phyloP scores from a whole-genome alignment of 768 basidiomycete genomes.

The Suillus variegatus region DNA sequence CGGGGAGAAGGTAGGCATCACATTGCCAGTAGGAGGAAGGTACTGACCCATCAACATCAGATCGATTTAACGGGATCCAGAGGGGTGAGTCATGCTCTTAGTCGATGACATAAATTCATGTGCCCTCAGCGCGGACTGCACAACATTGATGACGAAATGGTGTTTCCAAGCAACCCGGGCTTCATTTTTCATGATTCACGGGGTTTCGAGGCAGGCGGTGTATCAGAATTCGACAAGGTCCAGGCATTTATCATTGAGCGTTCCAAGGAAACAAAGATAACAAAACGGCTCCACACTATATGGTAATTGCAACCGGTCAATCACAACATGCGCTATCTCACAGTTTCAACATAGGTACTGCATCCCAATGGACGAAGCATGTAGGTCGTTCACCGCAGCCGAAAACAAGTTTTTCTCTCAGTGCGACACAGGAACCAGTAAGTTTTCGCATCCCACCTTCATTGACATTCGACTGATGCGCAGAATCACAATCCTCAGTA shows the following conservation, averaged over 20 bases:
- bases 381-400: constrained; percentile 26
- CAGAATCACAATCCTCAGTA: constrained; percentile 23
- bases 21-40: neutral
- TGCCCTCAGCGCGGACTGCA: constrained; percentile 18
- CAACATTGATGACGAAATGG: neutral
- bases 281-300: constrained; percentile 39
- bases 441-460: neutral
- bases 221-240: neutral
- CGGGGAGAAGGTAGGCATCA: constrained; percentile 19
- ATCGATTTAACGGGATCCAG: constrained; percentile 3
- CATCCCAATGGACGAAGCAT: constrained; percentile 27
- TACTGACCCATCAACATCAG: neutral
- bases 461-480: neutral
- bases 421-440: constrained; percentile 13
- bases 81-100: constrained; percentile 1
- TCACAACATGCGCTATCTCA: neutral
- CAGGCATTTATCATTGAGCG: neutral
- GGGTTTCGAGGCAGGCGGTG: neutral
- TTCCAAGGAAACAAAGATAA: neutral
- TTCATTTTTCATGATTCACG: neutral
- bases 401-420: constrained; percentile 26
- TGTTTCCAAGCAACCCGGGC: neutral
- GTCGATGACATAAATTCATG: neutral
- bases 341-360: constrained; percentile 38
- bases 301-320: constrained; percentile 29